Conservation (phyloP, 208 protist genomes). For the Acanthamoeba lenticulata region DNA sequence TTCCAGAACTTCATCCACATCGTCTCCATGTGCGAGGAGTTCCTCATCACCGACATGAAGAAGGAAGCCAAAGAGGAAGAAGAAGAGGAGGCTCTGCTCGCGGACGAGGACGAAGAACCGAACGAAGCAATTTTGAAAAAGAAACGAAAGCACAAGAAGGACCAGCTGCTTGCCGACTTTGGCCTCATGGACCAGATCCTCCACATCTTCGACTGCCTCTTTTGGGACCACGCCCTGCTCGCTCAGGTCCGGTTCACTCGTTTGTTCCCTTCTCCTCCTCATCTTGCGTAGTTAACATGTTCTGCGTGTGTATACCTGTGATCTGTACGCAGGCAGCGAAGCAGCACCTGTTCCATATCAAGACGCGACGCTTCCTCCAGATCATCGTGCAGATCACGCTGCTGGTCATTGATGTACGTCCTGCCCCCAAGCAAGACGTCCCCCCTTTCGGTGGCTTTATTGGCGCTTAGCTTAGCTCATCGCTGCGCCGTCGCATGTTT, state of each 20-base stretch:
- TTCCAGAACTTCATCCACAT: constrained; percentile 46
- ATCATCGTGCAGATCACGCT: constrained; percentile 11
- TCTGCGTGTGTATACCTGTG: background rate
- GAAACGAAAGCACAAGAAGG: constrained; percentile 39
- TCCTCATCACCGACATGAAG: constrained; percentile 31
- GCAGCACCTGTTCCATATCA: constrained; percentile 41
- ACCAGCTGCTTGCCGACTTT: constrained; percentile 30
- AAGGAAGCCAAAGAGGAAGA: constrained; percentile 8
- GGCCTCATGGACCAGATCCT: constrained; percentile 35
- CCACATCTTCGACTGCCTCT: constrained; percentile 41
- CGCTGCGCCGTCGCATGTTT: background rate
- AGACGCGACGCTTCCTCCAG: constrained; percentile 26
- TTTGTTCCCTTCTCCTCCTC: background rate
- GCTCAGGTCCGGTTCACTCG: background rate
- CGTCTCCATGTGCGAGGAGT: constrained; percentile 54
- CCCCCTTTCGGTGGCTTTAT: too few species aligned
- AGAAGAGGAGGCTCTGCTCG: constrained; percentile 4
- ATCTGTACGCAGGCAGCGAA: background rate
- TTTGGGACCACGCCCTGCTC: background rate
- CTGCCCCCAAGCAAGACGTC: too few species aligned
- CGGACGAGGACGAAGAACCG: constrained; percentile 4
- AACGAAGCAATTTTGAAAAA: constrained; percentile 17
- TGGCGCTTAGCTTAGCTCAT: background rate
- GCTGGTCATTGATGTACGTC: constrained; percentile 42
- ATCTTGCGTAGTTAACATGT: background rate